Conservation (phyloP, 306 rosid species). For the Hippophae gyantsensis region DNA sequence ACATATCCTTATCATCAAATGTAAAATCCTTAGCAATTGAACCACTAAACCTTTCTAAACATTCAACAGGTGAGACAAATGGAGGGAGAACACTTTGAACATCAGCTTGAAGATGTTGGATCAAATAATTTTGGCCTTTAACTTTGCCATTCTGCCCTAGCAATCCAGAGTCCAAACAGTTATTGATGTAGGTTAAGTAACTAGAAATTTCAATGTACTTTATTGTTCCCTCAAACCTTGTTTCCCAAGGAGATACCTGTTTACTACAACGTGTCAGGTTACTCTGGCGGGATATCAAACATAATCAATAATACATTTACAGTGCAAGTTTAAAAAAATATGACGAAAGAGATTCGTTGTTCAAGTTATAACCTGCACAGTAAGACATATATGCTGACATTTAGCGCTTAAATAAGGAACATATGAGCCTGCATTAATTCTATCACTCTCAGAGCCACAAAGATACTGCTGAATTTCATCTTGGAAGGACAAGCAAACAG, state of each 20-base stretch:
- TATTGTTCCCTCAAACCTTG: constrained; percentile 50
- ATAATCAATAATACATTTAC: constrained; percentile 15
- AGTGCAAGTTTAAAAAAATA: constrained; percentile 11
- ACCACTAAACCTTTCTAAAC: constrained; percentile 35
- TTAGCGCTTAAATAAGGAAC: constrained; percentile 52
- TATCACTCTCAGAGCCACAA: constrained; percentile 20
- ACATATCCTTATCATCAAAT: constrained; percentile 30
- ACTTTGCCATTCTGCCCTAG: constrained; percentile 13
- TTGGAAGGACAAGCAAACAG: constrained; percentile 51
- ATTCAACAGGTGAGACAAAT: constrained; percentile 31
- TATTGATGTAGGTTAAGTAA: constrained; percentile 34
- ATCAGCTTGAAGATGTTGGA: constrained; percentile 50
- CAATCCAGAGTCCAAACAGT: constrained; percentile 20
- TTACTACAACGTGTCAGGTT: constrained; percentile 25
- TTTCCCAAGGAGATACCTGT: constrained; percentile 62
- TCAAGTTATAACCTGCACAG: constrained; percentile 48
- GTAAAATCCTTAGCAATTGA: constrained; percentile 35
- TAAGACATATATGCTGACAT: constrained; percentile 47
- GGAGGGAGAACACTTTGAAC: constrained; percentile 60
- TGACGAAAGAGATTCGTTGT: constrained; percentile 9
- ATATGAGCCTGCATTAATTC: constrained; percentile 24
- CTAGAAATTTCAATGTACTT: constrained; percentile 48
- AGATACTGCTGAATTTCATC: constrained; percentile 37
- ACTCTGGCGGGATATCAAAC: constrained; percentile 16
- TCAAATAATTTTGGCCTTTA: constrained; percentile 30